These are phyloP conservation scores for Chenopodium suecicum DNA, from an alignment of 148 eudicot species.

Conservation along the genomic window DNA sequence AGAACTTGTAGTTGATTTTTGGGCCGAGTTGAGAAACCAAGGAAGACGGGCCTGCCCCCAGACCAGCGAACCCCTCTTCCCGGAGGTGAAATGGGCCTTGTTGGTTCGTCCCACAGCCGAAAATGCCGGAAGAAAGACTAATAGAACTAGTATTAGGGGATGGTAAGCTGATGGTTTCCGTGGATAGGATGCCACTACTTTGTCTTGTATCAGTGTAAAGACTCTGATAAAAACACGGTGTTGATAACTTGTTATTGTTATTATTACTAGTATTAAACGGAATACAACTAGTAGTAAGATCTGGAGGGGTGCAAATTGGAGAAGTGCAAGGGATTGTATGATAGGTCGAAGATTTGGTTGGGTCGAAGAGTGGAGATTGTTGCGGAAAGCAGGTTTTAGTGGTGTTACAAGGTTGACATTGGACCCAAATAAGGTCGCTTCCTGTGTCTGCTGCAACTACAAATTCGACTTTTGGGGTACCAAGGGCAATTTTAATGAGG, in stretches of 20 bases:
- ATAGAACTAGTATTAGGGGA: background rate
- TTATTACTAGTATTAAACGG: background rate
- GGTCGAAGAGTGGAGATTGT: no score
- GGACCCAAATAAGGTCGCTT: constrained; percentile 40
- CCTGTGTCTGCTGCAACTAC: constrained; percentile 37
- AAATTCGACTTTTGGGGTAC: constrained; percentile 33
- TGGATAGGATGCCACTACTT: constrained; percentile 17
- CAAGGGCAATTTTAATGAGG: constrained; percentile 21
- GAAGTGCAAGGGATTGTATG: constrained; percentile 24
- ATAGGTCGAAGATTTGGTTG: constrained; percentile 22
- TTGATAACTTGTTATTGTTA: background rate
- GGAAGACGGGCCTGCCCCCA: constrained; percentile 25
- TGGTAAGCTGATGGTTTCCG: constrained; percentile 22
- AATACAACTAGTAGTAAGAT: constrained; percentile 6
- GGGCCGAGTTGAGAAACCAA: background rate
- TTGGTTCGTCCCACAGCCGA: constrained; percentile 38
- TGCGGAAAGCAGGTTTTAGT: background rate
- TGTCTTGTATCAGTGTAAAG: constrained; percentile 23
- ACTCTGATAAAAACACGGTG: background rate
- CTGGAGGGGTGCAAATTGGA: constrained; percentile 12
- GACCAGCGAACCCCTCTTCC: constrained; percentile 40
- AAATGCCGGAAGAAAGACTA: constrained; percentile 5
- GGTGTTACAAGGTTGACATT: constrained; percentile 32
- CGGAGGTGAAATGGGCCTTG: background rate
- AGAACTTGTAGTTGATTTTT: constrained; percentile 31